phyloP scores from a whole-genome alignment of 2,329 filamentous ascomycete genomes.

The Ustulina deusta region DNA sequence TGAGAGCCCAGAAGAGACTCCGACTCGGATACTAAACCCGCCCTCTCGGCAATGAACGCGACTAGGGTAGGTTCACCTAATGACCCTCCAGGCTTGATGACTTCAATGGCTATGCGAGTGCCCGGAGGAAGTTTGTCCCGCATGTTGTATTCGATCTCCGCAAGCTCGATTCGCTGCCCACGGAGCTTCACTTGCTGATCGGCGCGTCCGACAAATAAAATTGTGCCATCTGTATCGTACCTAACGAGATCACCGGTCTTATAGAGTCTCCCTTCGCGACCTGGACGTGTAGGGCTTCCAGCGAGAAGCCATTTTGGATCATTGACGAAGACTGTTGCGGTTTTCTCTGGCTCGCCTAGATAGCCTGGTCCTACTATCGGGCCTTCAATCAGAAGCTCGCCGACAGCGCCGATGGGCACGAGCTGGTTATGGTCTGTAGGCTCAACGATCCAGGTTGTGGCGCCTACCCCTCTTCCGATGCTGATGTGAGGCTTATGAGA shows the following conservation, averaged over 20 bases:
- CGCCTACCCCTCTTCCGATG: conserved; percentile 63
- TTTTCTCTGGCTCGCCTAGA: conserved; percentile 68
- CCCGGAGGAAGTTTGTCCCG: conserved; percentile 57
- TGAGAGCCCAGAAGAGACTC: conserved; percentile 46
- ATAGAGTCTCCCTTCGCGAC: conserved; percentile 62
- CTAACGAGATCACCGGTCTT: conserved; percentile 71
- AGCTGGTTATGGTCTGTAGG: conserved; percentile 60
- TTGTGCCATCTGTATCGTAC: conserved; percentile 64
- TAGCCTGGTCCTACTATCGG: conserved; percentile 74
- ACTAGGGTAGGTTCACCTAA: conserved; percentile 59
- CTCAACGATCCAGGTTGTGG: conserved; percentile 64
- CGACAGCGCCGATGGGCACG: conserved; percentile 61
- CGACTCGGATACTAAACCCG: conserved; percentile 45
- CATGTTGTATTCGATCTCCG: conserved; percentile 65
- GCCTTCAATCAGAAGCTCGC: conserved; percentile 67
- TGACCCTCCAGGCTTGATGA: conserved; percentile 59
- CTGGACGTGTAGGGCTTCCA: conserved; percentile 52
- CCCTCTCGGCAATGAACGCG: conserved; percentile 55
- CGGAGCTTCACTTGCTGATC: conserved; percentile 76
- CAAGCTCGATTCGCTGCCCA: conserved; percentile 73
- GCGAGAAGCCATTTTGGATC: conserved; percentile 64
- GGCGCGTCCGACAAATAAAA: conserved; percentile 71
- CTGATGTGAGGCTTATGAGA: conserved; percentile 53
- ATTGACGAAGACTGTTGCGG: conserved; percentile 67
- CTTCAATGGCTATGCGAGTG: conserved; percentile 60